Base-by-base conservation (phyloP, 2,329 filamentous ascomycete genomes). In the Fusarium sarcochroum region DNA sequence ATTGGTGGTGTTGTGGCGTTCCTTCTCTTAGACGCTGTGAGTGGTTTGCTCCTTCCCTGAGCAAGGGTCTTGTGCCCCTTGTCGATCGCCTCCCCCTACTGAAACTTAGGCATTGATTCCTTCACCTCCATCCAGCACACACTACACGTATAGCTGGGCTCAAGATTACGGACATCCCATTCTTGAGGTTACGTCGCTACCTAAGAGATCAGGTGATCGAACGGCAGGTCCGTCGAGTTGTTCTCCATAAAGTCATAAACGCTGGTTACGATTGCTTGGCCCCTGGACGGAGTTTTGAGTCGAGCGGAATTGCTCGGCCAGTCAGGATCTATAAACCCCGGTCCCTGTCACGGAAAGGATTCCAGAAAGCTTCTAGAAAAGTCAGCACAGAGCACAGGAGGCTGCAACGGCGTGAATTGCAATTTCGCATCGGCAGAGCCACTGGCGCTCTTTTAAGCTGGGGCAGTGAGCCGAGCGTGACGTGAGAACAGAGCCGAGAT, bases 291-390 rank as follows among this genome's bases (percentile, higher is more conserved):
- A 58, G 66, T 60, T 69, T 73, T 74, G 66, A 70, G 72, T 73
- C 70, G 70, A 73, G 63, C 63, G 53, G 68, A 68, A 70, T 68
- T 72, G 62, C 55, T 60, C 46, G 54, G 42, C 69, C 59, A 61
- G 60, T 48, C 47, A 62, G 46, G 52, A 47, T 52, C 41, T 54
- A 48, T 37, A 60, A 41, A 59, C 48, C 58, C 60, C 35, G 51
- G 41, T 50, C 71, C 65, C 58, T 53, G 58, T 23, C 40, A 21
- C 54, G 65, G 69, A 53, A 56, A 42, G 51, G 61, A 65, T 75
- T 75, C 73, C 67, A 72, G 49, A 59, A 58, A 52, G 63, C 73
- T 76, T 76, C 73, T 73, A 76, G 73, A 76, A 75, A 71, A 73
- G 63, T 55, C 52, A 58, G 57, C 41, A 66, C 47, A 53, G 48